phyloP scores from a whole-genome alignment of 2,329 filamentous ascomycete species.

The Beauveria sp. region DNA sequence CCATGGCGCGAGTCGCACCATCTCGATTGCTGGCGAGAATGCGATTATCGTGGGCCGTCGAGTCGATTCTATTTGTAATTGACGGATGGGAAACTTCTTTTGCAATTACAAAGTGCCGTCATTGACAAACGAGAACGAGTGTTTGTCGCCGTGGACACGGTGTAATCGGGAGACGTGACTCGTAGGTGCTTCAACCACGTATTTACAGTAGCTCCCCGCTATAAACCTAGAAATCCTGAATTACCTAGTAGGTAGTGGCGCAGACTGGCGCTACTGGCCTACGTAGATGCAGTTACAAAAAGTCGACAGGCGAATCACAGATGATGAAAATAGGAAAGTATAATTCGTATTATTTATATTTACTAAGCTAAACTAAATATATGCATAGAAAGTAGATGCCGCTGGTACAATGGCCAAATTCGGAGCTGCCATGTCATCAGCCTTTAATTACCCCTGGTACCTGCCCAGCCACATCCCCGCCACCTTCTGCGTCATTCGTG shows the following conservation, averaged over 20 bases:
- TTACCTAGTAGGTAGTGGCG: neutral
- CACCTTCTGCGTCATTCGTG: neutral
- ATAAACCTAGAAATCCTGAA: neutral
- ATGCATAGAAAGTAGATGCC: no score
- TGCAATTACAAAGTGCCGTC: neutral
- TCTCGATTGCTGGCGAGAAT: constrained; percentile 10
- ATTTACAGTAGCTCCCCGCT: neutral
- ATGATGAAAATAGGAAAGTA: no score
- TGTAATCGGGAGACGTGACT: neutral
- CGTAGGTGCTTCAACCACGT: neutral
- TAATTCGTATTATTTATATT: no score
- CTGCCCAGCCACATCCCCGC: neutral
- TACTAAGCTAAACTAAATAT: neutral
- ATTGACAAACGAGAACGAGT: neutral
- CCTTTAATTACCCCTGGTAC: neutral
- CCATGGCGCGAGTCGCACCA: constrained; percentile 27
- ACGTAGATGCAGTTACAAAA: neutral
- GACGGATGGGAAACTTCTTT: neutral
- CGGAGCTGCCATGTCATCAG: neutral
- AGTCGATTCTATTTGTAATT: neutral
- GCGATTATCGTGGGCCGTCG: neutral
- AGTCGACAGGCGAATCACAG: neutral
- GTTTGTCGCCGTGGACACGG: constrained; percentile 6
- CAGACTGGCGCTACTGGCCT: neutral
- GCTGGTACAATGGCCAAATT: neutral